Evolutionary conservation across 306 rosid species (phyloP).

Genomic region (Corylus heterophylla): DNA sequence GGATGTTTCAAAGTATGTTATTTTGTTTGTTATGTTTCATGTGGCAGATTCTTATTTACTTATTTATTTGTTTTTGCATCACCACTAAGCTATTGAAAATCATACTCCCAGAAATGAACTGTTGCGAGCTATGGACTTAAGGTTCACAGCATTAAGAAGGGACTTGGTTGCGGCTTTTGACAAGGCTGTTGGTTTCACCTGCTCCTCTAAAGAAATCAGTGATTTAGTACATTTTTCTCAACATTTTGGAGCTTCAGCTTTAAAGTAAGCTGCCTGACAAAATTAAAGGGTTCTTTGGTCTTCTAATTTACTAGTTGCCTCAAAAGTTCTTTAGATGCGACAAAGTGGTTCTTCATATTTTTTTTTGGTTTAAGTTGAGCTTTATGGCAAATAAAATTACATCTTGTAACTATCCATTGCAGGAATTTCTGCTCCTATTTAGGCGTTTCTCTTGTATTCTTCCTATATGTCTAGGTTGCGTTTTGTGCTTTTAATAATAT

Average conservation of each 20-base stretch:
- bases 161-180: constrained; percentile 44
- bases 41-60: constrained; percentile 25
- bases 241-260: constrained; percentile 65
- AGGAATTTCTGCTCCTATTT: constrained; percentile 38
- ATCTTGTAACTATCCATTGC: constrained; percentile 31
- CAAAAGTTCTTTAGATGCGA: constrained; percentile 2
- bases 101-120: constrained; percentile 75
- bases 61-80: constrained; percentile 23
- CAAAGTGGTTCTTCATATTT: not conserved
- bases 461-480: too few species aligned
- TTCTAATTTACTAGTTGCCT: not conserved
- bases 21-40: constrained; percentile 37
- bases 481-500: too few species aligned
- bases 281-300: constrained; percentile 13
- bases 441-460: too few species aligned
- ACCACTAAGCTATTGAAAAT: constrained; percentile 36
- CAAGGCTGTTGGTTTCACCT: constrained; percentile 33
- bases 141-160: constrained; percentile 67
- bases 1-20: constrained; percentile 84
- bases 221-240: constrained; percentile 40
- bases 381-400: not conserved
- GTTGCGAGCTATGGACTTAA: constrained; percentile 86
- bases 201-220: constrained; percentile 36
- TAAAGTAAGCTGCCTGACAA: constrained; percentile 58
- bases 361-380: not conserved